phyloP scores from a whole-genome alignment of 2,329 filamentous ascomycete genomes.

The Chrysoporthe austroafricana region DNA sequence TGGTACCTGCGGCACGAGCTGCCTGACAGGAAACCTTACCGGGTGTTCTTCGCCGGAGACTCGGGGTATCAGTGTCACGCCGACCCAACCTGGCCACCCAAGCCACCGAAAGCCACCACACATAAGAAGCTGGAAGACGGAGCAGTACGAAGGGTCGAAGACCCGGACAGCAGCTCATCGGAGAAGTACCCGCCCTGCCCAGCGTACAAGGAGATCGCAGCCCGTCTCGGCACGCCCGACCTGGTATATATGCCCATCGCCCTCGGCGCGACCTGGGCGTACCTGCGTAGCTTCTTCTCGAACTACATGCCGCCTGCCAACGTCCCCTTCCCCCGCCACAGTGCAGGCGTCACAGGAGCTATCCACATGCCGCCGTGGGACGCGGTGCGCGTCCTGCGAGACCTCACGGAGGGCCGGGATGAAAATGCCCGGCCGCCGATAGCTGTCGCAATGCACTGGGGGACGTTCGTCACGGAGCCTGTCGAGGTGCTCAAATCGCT shows the following conservation, averaged over 20 bases:
- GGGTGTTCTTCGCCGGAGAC: slow-evolving; percentile 71
- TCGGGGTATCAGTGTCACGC: slow-evolving; percentile 61
- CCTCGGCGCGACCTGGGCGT: slow-evolving; percentile 34
- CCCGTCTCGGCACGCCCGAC: slow-evolving; percentile 31
- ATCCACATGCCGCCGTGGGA: slow-evolving; percentile 38
- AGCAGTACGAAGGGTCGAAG: neutral
- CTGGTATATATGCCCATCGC: slow-evolving; percentile 33
- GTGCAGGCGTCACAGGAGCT: slow-evolving; percentile 31
- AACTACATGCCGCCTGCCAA: slow-evolving; percentile 31
- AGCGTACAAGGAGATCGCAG: slow-evolving; percentile 33
- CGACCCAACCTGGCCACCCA: slow-evolving; percentile 32
- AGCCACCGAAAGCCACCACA: slow-evolving; percentile 17
- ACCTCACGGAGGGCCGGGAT: slow-evolving; percentile 26
- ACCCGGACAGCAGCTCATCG: slow-evolving; percentile 6
- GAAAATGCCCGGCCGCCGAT: slow-evolving; percentile 16
- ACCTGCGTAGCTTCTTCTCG: slow-evolving; percentile 33
- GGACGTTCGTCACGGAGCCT: slow-evolving; percentile 36
- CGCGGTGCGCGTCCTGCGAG: slow-evolving; percentile 33
- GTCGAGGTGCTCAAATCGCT: slow-evolving; percentile 33
- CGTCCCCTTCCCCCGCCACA: slow-evolving; percentile 34
- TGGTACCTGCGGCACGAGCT: slow-evolving; percentile 57
- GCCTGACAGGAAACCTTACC: slow-evolving; percentile 45
- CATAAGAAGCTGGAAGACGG: slow-evolving; percentile 15
- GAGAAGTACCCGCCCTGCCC: slow-evolving; percentile 32
- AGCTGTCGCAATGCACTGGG: slow-evolving; percentile 36